phyloP scores from a whole-genome alignment of 495 filamentous ascomycete genomes.

The Trichoderma parareesei region DNA sequence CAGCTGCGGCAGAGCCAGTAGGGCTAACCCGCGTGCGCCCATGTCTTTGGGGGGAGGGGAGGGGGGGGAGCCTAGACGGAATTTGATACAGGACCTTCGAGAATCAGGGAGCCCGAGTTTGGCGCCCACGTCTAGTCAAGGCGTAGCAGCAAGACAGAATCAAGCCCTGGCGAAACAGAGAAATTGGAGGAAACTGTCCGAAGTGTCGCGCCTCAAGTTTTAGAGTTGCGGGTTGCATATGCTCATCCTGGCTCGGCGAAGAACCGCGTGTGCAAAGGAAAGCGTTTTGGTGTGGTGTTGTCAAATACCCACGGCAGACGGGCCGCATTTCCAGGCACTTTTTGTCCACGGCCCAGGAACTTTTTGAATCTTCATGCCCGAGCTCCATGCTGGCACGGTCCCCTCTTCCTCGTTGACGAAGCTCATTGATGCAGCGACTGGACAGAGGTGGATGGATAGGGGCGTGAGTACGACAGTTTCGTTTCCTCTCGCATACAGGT shows the following conservation, averaged over 20 bases:
- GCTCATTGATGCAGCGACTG: too few relatives aligned
- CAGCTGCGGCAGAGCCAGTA: neutral
- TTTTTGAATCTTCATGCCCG: neutral
- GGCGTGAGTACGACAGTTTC: too few relatives aligned
- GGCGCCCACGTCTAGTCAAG: neutral
- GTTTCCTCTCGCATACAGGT: too few relatives aligned
- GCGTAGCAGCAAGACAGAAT: neutral
- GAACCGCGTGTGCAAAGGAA: neutral
- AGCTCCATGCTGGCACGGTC: neutral
- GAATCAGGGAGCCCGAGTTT: neutral
- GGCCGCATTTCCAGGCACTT: too few relatives aligned
- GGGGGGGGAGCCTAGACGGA: neutral
- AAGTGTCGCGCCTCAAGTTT: neutral
- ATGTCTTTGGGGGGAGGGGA: neutral
- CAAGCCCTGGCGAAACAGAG: neutral
- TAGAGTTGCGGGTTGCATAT: conserved; percentile 9
- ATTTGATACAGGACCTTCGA: neutral
- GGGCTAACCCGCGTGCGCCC: too few relatives aligned
- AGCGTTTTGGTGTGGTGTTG: neutral
- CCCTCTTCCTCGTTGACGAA: neutral
- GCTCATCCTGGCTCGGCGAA: neutral
- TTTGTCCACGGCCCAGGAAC: neutral
- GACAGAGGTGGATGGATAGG: too few relatives aligned
- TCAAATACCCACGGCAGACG: too few relatives aligned
- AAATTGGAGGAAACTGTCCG: neutral